A percentile compares a stretch with the other conserved stretches of the same genome.
Conservation (phyloP, 345 rosid genomes). For the Populus tremula region DNA sequence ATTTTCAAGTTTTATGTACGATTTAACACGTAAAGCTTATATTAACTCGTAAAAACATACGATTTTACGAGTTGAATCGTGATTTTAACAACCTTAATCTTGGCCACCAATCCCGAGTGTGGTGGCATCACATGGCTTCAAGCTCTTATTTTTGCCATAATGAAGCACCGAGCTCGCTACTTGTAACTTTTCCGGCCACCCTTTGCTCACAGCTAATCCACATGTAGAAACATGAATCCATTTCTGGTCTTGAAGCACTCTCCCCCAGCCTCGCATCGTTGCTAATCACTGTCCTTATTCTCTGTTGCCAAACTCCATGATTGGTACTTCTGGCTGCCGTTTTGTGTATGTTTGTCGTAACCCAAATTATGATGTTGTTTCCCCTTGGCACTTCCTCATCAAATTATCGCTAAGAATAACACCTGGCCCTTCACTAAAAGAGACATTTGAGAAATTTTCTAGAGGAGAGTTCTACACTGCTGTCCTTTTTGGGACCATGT, state of each 20-base stretch:
- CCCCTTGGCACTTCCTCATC: background rate
- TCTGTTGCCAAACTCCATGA: background rate
- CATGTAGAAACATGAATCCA: background rate
- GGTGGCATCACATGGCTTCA: slow-evolving; percentile 11
- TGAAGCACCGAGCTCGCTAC: no score
- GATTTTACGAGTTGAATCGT: no score
- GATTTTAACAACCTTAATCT: no score
- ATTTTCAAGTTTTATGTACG: no score
- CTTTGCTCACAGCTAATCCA: background rate
- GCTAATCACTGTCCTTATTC: background rate
- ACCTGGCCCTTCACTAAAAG: background rate
- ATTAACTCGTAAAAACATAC: no score
- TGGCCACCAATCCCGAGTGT: background rate
- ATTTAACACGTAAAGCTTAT: no score
- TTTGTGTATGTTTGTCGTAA: background rate
- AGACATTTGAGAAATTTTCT: background rate
- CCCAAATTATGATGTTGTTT: slow-evolving; percentile 5
- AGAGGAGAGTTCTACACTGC: background rate
- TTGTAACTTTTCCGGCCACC: background rate
- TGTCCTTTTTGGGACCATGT: background rate
- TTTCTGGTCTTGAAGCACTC: no score
- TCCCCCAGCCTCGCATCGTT: no score
- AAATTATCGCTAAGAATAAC: background rate
- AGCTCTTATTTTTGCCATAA: no score
- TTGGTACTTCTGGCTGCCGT: background rate